Percentiles rank a stretch among this genome's conserved stretches.
These are phyloP conservation scores for Nidula microcarpa DNA, from an alignment of 768 basidiomycete species.

Conservation along the genomic window DNA sequence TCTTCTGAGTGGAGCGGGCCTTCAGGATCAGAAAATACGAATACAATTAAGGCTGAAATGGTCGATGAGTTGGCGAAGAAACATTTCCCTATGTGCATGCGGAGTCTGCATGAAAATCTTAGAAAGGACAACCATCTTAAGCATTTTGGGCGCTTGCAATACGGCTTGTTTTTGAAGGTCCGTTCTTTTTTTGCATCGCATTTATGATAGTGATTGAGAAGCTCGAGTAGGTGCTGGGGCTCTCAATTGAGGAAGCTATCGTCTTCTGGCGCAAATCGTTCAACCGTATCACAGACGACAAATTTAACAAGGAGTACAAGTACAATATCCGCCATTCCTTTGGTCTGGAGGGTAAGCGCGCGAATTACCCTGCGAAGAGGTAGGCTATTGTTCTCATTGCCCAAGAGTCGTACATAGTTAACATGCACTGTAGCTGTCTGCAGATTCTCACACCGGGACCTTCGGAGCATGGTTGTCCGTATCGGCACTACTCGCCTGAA, in stretches of 20 bases:
- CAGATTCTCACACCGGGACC: slow-evolving; percentile 71
- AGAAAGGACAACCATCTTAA: slow-evolving; percentile 82
- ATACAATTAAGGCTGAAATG: slow-evolving; percentile 90
- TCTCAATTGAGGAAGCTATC: slow-evolving; percentile 92
- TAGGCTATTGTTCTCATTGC: slow-evolving; percentile 20
- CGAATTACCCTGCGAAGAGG: slow-evolving; percentile 94
- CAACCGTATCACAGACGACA: slow-evolving; percentile 78
- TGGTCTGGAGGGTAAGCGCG: slow-evolving; percentile 91
- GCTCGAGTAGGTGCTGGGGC: slow-evolving; percentile 70
- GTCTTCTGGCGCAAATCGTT: slow-evolving; percentile 92
- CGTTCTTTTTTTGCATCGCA: not conserved
- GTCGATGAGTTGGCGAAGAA: slow-evolving; percentile 80
- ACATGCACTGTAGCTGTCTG: slow-evolving; percentile 61
- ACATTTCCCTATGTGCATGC: slow-evolving; percentile 97
- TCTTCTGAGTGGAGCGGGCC: slow-evolving; percentile 74
- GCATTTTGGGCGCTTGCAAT: slow-evolving; percentile 88
- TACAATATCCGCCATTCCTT: slow-evolving; percentile 97
- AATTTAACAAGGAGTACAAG: slow-evolving; percentile 96
- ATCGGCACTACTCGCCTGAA: slow-evolving; percentile 81
- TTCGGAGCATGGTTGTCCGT: slow-evolving; percentile 86
- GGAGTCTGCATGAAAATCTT: slow-evolving; percentile 79
- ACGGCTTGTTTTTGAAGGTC: slow-evolving; percentile 95
- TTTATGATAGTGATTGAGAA: not conserved
- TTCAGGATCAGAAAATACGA: slow-evolving; percentile 47
- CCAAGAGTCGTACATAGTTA: not conserved